Evolutionary conservation across 2,329 filamentous ascomycete species (phyloP).

Genomic region (Ceratocystis ficicola): DNA sequence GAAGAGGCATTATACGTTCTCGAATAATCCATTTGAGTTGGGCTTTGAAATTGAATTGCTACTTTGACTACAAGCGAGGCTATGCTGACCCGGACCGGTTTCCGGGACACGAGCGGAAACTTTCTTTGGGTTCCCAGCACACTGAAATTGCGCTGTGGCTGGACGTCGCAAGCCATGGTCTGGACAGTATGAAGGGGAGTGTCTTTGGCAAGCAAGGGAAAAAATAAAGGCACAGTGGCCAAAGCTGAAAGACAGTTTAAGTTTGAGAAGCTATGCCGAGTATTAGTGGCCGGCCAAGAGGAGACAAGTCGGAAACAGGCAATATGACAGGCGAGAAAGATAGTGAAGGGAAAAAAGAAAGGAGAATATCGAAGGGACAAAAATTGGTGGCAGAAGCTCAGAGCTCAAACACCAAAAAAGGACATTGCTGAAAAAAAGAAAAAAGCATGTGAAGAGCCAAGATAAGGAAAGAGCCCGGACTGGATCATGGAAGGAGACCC

Average conservation of each 20-base stretch:
- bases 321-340: not conserved
- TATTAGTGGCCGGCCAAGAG: not conserved
- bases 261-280: not conserved
- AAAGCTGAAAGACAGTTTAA: not conserved
- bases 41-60: conserved; percentile 37
- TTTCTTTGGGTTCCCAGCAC: conserved; percentile 27
- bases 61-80: conserved; percentile 33
- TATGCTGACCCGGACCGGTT: conserved; percentile 12
- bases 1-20: conserved; percentile 38
- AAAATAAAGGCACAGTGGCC: conserved; percentile 26
- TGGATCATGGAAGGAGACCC: not conserved
- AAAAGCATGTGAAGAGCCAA: not conserved
- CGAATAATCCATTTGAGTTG: conserved; percentile 34
- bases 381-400: not conserved
- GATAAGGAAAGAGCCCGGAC: conserved; percentile 10
- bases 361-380: conserved; percentile 5
- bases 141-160: conserved; percentile 18
- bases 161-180: conserved; percentile 21
- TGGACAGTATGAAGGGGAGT: conserved; percentile 23
- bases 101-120: conserved; percentile 28
- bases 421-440: not conserved
- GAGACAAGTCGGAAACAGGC: not conserved
- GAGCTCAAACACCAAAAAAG: not conserved
- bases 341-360: not conserved
- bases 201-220: conserved; percentile 32